These are phyloP conservation scores for Globisporangium barbulae DNA, from an alignment of 352 stramenopile genomes.

Conservation along the genomic window DNA sequence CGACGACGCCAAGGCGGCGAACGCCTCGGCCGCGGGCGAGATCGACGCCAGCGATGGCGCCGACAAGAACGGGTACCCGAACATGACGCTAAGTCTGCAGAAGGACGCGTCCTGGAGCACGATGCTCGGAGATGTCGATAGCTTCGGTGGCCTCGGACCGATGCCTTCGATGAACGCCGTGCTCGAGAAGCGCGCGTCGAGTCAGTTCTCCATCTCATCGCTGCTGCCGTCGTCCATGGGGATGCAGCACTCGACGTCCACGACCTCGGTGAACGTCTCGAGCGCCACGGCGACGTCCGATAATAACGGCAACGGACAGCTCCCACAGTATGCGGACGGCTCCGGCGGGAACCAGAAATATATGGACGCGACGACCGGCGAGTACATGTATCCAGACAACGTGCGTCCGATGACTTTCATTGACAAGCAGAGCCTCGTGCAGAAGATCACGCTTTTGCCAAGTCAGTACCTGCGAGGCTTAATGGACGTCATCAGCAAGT, in stretches of 20 bases:
- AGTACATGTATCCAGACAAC: constrained; percentile 86
- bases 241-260: constrained; percentile 9
- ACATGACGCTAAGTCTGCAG: constrained; percentile 55
- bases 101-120: constrained; percentile 71
- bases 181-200: constrained; percentile 71
- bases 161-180: constrained; percentile 70
- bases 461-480: constrained; percentile 81
- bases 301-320: constrained; percentile 22
- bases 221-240: constrained; percentile 41
- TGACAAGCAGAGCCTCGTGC: constrained; percentile 80
- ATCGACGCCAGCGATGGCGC: not conserved
- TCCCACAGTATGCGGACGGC: constrained; percentile 38
- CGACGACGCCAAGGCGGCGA: constrained; percentile 28
- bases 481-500: constrained; percentile 89
- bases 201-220: constrained; percentile 75
- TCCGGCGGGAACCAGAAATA: constrained; percentile 72
- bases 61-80: constrained; percentile 36
- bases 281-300: constrained; percentile 16
- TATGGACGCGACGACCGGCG: constrained; percentile 54
- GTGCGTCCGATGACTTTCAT: constrained; percentile 83
- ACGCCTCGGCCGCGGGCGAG: not conserved
- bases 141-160: constrained; percentile 51
- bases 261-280: constrained; percentile 5
- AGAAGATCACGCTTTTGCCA: constrained; percentile 84
- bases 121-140: constrained; percentile 67